phyloP scores from a whole-genome alignment of 257 asterid genomes.

The Ilex aquifolium region DNA sequence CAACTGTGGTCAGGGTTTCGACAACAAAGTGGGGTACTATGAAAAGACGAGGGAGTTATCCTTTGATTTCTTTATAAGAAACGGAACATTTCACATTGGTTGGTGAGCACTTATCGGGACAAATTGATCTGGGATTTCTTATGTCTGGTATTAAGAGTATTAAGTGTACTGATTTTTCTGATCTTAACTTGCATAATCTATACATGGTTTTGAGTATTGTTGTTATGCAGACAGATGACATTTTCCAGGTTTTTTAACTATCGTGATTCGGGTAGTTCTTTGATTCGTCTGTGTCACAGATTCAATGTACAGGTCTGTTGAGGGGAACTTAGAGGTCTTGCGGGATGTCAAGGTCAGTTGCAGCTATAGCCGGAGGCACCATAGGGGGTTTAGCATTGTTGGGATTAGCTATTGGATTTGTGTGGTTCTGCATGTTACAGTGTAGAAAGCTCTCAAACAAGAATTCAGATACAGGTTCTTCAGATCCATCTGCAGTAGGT shows the following conservation, averaged over 20 bases:
- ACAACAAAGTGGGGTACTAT: too few relatives aligned
- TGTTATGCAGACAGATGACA: not conserved
- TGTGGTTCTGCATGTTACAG: conserved; percentile 27
- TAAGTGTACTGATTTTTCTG: too few relatives aligned
- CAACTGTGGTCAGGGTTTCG: too few relatives aligned
- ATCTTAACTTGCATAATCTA: too few relatives aligned
- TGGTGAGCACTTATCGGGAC: too few relatives aligned
- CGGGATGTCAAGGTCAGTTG: conserved; percentile 42
- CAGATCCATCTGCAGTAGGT: conserved; percentile 68
- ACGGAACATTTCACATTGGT: too few relatives aligned
- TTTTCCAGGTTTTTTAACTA: not conserved
- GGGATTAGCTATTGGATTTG: conserved; percentile 22
- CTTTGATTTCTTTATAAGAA: too few relatives aligned
- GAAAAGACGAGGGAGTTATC: too few relatives aligned
- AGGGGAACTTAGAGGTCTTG: conserved; percentile 9
- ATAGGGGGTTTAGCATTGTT: conserved; percentile 38
- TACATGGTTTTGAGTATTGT: not conserved
- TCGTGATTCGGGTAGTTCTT: conserved; percentile 3
- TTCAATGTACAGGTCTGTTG: conserved; percentile 35
- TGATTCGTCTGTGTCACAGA: conserved; percentile 1
- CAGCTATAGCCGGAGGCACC: conserved; percentile 47
- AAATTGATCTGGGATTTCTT: too few relatives aligned
- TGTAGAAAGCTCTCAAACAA: conserved; percentile 30
- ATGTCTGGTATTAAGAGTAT: too few relatives aligned
- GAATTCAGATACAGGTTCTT: conserved; percentile 63